Conservation (phyloP, 805 yeast genomes). For the Nakazawaea ishiwadae region DNA sequence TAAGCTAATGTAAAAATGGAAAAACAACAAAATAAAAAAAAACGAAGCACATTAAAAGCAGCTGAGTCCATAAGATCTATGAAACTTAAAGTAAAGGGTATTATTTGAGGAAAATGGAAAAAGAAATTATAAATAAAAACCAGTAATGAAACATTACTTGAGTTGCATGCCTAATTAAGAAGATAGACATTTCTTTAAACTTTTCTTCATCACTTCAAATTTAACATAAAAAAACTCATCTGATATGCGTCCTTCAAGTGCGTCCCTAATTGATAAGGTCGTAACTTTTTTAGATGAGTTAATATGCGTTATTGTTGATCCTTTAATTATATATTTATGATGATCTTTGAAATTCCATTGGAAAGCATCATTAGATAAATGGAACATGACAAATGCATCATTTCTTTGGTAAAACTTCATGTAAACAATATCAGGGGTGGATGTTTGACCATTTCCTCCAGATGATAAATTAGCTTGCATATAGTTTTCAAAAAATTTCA, state of each 20-base stretch:
- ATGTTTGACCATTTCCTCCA: conserved; percentile 41
- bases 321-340: conserved; percentile 71
- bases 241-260: conserved; percentile 41
- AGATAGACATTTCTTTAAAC: conserved; percentile 44
- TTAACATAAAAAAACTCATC: conserved; percentile 43
- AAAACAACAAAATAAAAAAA: conserved; percentile 1
- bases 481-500: conserved; percentile 83
- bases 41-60: background rate
- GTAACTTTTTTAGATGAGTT: conserved; percentile 71
- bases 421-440: conserved; percentile 5
- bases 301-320: conserved; percentile 77
- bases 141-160: too few relatives aligned
- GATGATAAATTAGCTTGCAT: conserved; percentile 88
- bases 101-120: background rate
- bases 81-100: background rate
- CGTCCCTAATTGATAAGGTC: conserved; percentile 52
- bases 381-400: conserved; percentile 82
- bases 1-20: background rate
- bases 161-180: too few relatives aligned
- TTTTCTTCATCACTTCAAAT: conserved; percentile 58
- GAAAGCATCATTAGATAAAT: conserved; percentile 84
- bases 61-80: background rate
- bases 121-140: background rate
- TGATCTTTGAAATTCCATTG: conserved; percentile 97
- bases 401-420: conserved; percentile 39